phyloP scores from a whole-genome alignment of 2,329 filamentous ascomycete species.

The Truncatella angustata region DNA sequence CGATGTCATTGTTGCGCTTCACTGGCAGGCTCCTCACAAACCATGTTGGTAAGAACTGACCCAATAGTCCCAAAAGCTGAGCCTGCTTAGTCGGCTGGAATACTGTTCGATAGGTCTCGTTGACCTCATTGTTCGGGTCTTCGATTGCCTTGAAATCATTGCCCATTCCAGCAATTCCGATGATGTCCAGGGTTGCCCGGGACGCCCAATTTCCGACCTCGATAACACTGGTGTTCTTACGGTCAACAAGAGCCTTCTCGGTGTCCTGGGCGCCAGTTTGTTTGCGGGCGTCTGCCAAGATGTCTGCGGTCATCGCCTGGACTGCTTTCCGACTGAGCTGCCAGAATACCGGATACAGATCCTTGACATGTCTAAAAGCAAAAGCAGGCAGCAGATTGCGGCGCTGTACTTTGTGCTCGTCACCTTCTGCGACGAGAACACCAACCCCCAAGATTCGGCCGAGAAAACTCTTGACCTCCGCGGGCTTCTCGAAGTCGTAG shows the following conservation, averaged over 20 bases:
- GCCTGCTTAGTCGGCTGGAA: constrained; percentile 53
- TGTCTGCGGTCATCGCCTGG: constrained; percentile 54
- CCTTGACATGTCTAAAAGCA: constrained; percentile 80
- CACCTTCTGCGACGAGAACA: constrained; percentile 81
- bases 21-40: constrained; percentile 65
- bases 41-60: constrained; percentile 61
- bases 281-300: constrained; percentile 35
- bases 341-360: constrained; percentile 85
- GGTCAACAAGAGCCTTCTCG: constrained; percentile 29
- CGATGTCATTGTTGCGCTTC: constrained; percentile 65
- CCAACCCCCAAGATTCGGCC: constrained; percentile 67
- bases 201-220: constrained; percentile 64
- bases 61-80: constrained; percentile 55
- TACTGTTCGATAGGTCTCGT: constrained; percentile 52
- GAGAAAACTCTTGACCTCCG: constrained; percentile 51
- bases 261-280: constrained; percentile 14
- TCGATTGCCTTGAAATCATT: constrained; percentile 66
- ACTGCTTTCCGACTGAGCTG: constrained; percentile 68
- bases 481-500: constrained; percentile 69
- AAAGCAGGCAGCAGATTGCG: constrained; percentile 82
- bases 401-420: constrained; percentile 80
- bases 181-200: constrained; percentile 71
- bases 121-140: constrained; percentile 59
- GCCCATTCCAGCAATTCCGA: constrained; percentile 70
- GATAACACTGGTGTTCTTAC: constrained; percentile 40